A percentile compares a stretch with the other conserved stretches of the same genome.
phyloP scores from a whole-genome alignment of 345 rosid species.

The Camelina laxa region DNA sequence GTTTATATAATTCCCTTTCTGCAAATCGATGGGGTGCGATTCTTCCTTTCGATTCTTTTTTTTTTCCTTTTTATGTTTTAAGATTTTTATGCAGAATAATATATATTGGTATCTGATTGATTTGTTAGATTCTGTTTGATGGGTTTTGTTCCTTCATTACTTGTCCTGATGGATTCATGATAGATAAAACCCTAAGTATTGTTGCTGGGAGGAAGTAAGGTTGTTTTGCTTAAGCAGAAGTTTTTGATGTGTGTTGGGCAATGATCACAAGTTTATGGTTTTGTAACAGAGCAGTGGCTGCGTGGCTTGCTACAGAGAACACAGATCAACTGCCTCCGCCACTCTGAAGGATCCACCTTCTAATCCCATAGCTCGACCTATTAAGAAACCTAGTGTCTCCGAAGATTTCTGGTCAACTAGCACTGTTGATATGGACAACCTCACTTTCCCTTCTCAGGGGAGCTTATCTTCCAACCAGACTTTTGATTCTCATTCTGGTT shows the following conservation, averaged over 20 bases:
- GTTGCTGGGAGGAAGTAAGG: neutral
- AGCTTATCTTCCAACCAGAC: constrained; percentile 65
- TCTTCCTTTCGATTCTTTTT: constrained; percentile 28
- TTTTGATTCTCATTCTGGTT: constrained; percentile 46
- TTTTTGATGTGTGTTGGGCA: constrained; percentile 12
- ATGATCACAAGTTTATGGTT: constrained; percentile 46
- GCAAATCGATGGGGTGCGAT: constrained; percentile 78
- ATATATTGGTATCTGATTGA: constrained; percentile 29
- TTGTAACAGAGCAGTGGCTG: constrained; percentile 95
- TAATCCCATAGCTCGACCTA: constrained; percentile 35
- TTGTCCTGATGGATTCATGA: neutral
- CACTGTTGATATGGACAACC: constrained; percentile 69
- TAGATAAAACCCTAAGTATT: constrained; percentile 29
- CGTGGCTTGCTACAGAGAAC: constrained; percentile 68
- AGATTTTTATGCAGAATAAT: neutral
- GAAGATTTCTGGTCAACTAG: constrained; percentile 78
- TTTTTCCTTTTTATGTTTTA: constrained; percentile 20
- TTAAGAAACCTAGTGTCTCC: constrained; percentile 51
- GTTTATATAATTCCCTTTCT: constrained; percentile 34
- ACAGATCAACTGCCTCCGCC: constrained; percentile 33
- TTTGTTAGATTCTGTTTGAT: constrained; percentile 27
- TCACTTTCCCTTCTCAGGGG: constrained; percentile 67
- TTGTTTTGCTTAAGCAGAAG: constrained; percentile 2
- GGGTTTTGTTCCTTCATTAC: constrained; percentile 23
- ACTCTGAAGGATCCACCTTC: constrained; percentile 43